Base-by-base conservation (phyloP, 225 moss, liverwort and hornwort species). In the Neckera pumila region DNA sequence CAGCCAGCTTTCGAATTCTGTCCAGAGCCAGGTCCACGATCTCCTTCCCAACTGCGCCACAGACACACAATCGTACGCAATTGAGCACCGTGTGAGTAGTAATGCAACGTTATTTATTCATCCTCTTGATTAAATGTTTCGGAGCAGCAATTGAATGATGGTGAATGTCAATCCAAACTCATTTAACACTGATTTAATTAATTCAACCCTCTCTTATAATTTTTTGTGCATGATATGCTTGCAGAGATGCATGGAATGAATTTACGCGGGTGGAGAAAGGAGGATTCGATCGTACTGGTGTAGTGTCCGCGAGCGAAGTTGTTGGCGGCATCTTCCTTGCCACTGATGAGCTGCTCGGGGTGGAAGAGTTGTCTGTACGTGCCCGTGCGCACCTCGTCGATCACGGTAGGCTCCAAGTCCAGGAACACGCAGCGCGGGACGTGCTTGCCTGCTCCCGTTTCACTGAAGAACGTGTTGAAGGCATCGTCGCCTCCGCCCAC, bases 271-370 rank as follows among this genome's bases (percentile, higher is more conserved):
- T 75, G 33, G 33, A 51, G 49, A 75, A 31, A 6, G 3, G 47
- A 74, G 74, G 11, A 73, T 28, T 25, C 74, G 49, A 49, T 49
- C 49, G 38, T 69, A 88, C 88, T 89, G 81, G 93, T 93, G 84
- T 93, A 93, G 85, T 93, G 93, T 20, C 93, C 93, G 40, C 93
- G 93, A 81, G 93, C 93, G 67, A 93, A 93, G 87, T 93, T 93
- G 91, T 93, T 93, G 77, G 93, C 93, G 49, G 92, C 93, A 89
- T 93, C 93, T 89, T 92, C 92, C 79, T 93, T 93, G 71, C 93
- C 92, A 47, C 92, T 92, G 49, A 93, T 92, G 80, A 93, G 93
- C 85, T 93, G 93, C 85, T 92, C 93, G 31, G 93, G 93, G 75
- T 93, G 93, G 85, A 93, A 93, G 43, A 92, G 86, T 0, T 82